Conservation (phyloP, 176 grass and related monocot species). For the Eleusine indica region DNA sequence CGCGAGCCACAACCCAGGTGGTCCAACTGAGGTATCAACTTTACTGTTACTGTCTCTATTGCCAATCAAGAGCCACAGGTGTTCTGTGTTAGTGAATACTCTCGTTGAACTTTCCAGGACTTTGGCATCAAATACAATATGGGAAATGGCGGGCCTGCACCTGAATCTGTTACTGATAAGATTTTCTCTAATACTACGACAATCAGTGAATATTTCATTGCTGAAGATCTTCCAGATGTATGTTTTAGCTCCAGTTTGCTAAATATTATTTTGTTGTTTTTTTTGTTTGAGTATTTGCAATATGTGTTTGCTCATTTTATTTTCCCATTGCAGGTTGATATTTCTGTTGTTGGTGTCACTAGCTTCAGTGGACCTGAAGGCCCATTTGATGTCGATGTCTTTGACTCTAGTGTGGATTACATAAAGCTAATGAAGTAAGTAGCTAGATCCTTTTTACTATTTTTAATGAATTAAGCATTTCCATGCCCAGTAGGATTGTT, state of each 20-base stretch:
- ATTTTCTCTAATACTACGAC: constrained; percentile 87
- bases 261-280: constrained; percentile 18
- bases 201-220: constrained; percentile 77
- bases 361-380: constrained; percentile 84
- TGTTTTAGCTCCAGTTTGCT: constrained; percentile 14
- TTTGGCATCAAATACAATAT: constrained; percentile 99
- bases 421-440: constrained; percentile 97
- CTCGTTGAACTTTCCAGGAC: constrained; percentile 60
- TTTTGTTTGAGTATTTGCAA: constrained; percentile 2
- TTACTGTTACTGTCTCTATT: constrained; percentile 17
- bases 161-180: constrained; percentile 87
- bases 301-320: constrained; percentile 16
- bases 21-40: constrained; percentile 75
- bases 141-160: constrained; percentile 97
- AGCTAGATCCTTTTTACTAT: constrained; percentile 19
- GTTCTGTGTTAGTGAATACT: constrained; percentile 31
- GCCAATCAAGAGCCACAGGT: constrained; percentile 6
- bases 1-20: constrained; percentile 94
- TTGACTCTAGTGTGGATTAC: constrained; percentile 90
- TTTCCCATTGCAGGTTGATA: constrained; percentile 69
- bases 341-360: constrained; percentile 74
- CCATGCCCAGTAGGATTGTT: neutral
- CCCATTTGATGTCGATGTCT: constrained; percentile 92
- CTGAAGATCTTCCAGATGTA: constrained; percentile 93
- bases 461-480: constrained; percentile 28